These are phyloP conservation scores for Claviceps sp. DNA, from an alignment of 2,329 filamentous ascomycete genomes.

Conservation along the genomic window DNA sequence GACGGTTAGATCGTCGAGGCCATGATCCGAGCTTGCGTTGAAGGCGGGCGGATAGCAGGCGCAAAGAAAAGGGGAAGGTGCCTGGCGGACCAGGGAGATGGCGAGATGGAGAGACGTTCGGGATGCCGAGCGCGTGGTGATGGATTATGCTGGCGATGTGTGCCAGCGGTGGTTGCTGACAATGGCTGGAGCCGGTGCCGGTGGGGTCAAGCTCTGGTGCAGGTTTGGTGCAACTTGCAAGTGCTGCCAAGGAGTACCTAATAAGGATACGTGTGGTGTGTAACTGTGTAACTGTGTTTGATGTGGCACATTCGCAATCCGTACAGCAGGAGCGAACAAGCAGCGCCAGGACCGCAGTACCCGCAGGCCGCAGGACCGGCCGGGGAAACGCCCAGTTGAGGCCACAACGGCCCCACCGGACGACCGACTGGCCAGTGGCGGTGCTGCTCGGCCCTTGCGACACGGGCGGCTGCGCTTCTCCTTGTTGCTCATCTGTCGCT, in stretches of 20 bases:
- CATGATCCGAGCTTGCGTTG: conserved; percentile 20
- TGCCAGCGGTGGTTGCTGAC: background rate
- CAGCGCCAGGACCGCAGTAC: too few species aligned
- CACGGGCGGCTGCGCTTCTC: too few species aligned
- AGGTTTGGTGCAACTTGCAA: too few species aligned
- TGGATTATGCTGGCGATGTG: background rate
- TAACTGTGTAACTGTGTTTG: too few species aligned
- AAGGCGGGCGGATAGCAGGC: background rate
- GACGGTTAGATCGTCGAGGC: conserved; percentile 22
- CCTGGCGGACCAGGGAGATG: background rate
- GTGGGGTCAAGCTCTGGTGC: background rate
- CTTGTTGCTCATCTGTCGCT: too few species aligned
- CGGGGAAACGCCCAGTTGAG: too few species aligned
- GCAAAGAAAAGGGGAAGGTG: background rate
- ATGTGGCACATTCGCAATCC: too few species aligned
- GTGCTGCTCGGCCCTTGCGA: background rate
- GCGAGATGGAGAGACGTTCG: background rate
- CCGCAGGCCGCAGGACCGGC: too few species aligned
- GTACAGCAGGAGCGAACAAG: too few species aligned
- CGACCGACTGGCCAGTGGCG: background rate
- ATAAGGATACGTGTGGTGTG: too few species aligned
- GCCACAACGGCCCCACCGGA: background rate
- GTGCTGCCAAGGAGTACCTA: too few species aligned
- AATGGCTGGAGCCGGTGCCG: background rate
- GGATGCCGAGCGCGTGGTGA: background rate